phyloP scores from a whole-genome alignment of 257 asterid genomes.

The Marsdenia floribunda region DNA sequence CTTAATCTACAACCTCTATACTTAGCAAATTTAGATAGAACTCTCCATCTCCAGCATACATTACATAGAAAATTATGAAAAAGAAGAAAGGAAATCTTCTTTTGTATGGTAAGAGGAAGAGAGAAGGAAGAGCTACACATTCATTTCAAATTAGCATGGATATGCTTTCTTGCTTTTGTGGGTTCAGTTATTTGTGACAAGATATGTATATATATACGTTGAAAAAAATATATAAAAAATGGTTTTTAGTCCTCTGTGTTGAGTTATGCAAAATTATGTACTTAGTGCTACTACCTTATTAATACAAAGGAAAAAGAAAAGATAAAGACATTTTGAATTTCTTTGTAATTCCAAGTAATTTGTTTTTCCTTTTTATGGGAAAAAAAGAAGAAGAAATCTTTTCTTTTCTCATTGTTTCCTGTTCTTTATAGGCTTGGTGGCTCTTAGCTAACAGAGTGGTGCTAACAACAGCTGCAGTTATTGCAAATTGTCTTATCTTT shows the following conservation, averaged over 20 bases:
- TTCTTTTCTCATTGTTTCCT: not conserved
- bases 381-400: too few species aligned
- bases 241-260: not conserved
- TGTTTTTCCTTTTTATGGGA: slow-evolving; percentile 11
- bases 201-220: not conserved
- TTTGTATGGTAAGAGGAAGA: not conserved
- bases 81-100: not conserved
- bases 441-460: slow-evolving; percentile 69
- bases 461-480: slow-evolving; percentile 61
- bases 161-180: not conserved
- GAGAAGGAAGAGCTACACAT: not conserved
- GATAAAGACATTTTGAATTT: not conserved
- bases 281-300: not conserved
- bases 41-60: not conserved
- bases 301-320: not conserved
- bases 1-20: not conserved
- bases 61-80: not conserved
- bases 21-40: not conserved
- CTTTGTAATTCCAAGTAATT: not conserved
- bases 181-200: not conserved
- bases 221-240: not conserved
- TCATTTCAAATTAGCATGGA: not conserved
- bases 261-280: not conserved
- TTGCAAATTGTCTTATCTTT: slow-evolving; percentile 81
- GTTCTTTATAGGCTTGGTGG: slow-evolving; percentile 84